A percentile compares a stretch with the other conserved stretches of the same genome.
These are phyloP conservation scores for Mycena amicta DNA, from an alignment of 768 basidiomycete species.

Conservation along the genomic window DNA sequence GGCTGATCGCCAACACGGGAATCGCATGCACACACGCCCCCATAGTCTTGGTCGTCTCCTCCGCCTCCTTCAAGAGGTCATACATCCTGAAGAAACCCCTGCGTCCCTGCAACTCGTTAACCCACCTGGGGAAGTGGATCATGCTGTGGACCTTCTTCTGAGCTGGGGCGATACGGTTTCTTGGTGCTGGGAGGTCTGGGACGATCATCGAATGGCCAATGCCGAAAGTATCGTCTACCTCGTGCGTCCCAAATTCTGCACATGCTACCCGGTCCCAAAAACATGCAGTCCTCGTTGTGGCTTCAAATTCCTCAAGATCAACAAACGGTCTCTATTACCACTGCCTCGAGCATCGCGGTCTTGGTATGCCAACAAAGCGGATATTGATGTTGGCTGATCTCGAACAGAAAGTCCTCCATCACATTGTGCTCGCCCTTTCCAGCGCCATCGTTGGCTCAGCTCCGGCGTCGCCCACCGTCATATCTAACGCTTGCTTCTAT, in stretches of 20 bases:
- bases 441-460: slow-evolving; percentile 18
- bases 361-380: slow-evolving; percentile 12
- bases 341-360: slow-evolving; percentile 28
- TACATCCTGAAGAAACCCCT: slow-evolving; percentile 32
- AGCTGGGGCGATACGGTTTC: slow-evolving; percentile 57
- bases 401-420: slow-evolving; percentile 30
- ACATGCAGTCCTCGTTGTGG: slow-evolving; percentile 55
- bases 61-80: slow-evolving; percentile 43
- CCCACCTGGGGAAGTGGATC: slow-evolving; percentile 37
- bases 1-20: slow-evolving; percentile 19
- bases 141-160: slow-evolving; percentile 53
- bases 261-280: not conserved
- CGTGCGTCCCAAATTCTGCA: slow-evolving; percentile 37
- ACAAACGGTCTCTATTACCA: slow-evolving; percentile 4
- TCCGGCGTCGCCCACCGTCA: slow-evolving; percentile 23
- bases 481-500: slow-evolving; percentile 26
- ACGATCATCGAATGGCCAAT: slow-evolving; percentile 51
- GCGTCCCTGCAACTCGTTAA: slow-evolving; percentile 18
- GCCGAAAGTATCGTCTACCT: slow-evolving; percentile 51
- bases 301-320: slow-evolving; percentile 30
- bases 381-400: not conserved
- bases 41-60: slow-evolving; percentile 48
- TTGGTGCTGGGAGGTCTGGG: slow-evolving; percentile 71
- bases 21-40: slow-evolving; percentile 42
- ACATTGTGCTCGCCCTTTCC: slow-evolving; percentile 20